Base-by-base conservation (phyloP, 768 basidiomycete genomes). In the Suillus paluster region DNA sequence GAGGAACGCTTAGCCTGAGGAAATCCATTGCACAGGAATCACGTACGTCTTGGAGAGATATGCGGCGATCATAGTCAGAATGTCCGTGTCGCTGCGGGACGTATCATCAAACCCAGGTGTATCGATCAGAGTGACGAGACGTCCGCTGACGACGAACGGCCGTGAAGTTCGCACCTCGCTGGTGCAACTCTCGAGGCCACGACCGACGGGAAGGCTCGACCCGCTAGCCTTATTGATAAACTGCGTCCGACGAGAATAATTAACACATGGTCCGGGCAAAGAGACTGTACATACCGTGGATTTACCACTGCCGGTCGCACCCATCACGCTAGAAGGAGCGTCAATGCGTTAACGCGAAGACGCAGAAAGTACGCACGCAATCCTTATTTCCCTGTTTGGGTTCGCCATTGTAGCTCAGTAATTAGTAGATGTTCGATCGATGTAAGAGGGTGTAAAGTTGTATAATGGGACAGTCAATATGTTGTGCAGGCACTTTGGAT, bases 61-160 rank as follows among this genome's bases (percentile, higher is more conserved):
- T 23, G 8, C 76, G 66, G 81, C 78, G 34, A 83, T 82, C 76
- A 80, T 76, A 17, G 71, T 75, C 19, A 84, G 67, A 11, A 84
- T 74, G 27, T 79, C 80, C 0, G 77, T 74, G 58, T 83, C 82
- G 57, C 76, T 80, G 57, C 71, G 73, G 53, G n/a, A 57, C 1
- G 82, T 80, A 64, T 84, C 82, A 64, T 84, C 84, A 62, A 84
- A 85, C 3, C 84, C 84, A 2, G 84, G 84, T 0, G 84, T 85
- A 65, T 86, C 84, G 58, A 86, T 79, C 10, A 86, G 69, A 2
- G 72, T 78, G 23, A 85, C 73, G 34, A 57, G 63, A 10, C 71
- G 70, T 2, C 78, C 81, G 49, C 81, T 78, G 5, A 83, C 60
- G 30, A 73, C 60, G 66, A 84, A 81, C 1, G 80, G 71, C 8